Percentiles rank a stretch among this genome's conserved stretches.
These are phyloP conservation scores for Fusarium aywerte DNA, from an alignment of 2,329 filamentous ascomycete species.

Conservation along the genomic window DNA sequence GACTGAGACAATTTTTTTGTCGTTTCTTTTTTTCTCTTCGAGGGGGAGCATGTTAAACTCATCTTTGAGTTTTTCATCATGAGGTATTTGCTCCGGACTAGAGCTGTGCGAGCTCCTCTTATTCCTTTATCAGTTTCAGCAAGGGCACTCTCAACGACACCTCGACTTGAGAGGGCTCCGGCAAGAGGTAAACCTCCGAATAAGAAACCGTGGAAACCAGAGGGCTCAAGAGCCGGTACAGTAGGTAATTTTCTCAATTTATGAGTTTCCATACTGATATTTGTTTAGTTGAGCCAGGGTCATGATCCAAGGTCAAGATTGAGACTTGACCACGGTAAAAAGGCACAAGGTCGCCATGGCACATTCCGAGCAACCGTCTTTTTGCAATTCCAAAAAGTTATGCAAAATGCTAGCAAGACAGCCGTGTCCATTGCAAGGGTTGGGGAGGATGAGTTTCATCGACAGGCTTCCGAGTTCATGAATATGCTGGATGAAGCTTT, in stretches of 20 bases:
- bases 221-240: constrained; percentile 37
- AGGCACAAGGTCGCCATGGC: constrained; percentile 46
- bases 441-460: constrained; percentile 55
- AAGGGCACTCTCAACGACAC: constrained; percentile 44
- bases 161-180: background rate
- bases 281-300: constrained; percentile 47
- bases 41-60: constrained; percentile 33
- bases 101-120: constrained; percentile 41
- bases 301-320: constrained; percentile 52
- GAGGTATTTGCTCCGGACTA: constrained; percentile 46
- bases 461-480: constrained; percentile 59
- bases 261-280: background rate
- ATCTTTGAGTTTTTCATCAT: constrained; percentile 40
- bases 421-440: constrained; percentile 44
- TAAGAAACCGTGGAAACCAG: background rate
- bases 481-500: constrained; percentile 59
- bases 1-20: constrained; percentile 8
- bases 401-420: constrained; percentile 44
- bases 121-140: constrained; percentile 26
- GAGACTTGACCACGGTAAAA: constrained; percentile 41
- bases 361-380: constrained; percentile 51
- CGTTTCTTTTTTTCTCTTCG: constrained; percentile 1
- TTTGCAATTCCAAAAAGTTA: constrained; percentile 51
- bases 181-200: background rate
- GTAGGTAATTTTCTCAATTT: constrained; percentile 35